Conservation (phyloP, 352 stramenopile genomes). For the Blastocystis sp. region DNA sequence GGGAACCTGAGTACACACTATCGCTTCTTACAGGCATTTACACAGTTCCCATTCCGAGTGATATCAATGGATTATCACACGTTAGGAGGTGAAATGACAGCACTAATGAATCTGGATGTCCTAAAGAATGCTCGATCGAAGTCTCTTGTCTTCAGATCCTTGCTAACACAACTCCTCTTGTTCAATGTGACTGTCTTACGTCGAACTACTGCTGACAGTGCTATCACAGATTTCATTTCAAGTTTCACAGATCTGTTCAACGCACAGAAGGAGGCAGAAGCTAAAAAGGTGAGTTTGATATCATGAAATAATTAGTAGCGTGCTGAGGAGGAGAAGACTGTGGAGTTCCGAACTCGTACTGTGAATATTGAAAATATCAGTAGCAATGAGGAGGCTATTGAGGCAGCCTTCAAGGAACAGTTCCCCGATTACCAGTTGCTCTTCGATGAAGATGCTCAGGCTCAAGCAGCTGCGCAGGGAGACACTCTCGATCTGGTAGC, state of each 20-base stretch:
- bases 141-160: conserved; percentile 4
- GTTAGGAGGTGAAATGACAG: not conserved
- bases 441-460: conserved; percentile 66
- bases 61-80: not conserved
- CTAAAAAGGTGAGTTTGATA: not conserved
- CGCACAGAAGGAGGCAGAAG: conserved; percentile 48
- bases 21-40: not conserved
- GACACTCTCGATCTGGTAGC: conserved; percentile 34
- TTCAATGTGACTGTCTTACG: conserved; percentile 25
- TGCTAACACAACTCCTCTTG: conserved; percentile 28
- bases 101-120: conserved; percentile 7
- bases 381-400: conserved; percentile 66
- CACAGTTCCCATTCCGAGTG: conserved; percentile 25
- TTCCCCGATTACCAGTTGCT: conserved; percentile 81
- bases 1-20: not conserved
- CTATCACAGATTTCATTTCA: conserved; percentile 71
- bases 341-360: conserved; percentile 69
- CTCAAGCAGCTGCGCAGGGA: conserved; percentile 46
- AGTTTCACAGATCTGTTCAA: conserved; percentile 72
- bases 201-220: conserved; percentile 64
- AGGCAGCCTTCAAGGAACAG: conserved; percentile 80
- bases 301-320: not conserved
- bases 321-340: conserved; percentile 60
- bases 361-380: conserved; percentile 56
- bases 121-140: not conserved